phyloP scores from a whole-genome alignment of 75 land plant species.

The Pinus tabuliformis region DNA sequence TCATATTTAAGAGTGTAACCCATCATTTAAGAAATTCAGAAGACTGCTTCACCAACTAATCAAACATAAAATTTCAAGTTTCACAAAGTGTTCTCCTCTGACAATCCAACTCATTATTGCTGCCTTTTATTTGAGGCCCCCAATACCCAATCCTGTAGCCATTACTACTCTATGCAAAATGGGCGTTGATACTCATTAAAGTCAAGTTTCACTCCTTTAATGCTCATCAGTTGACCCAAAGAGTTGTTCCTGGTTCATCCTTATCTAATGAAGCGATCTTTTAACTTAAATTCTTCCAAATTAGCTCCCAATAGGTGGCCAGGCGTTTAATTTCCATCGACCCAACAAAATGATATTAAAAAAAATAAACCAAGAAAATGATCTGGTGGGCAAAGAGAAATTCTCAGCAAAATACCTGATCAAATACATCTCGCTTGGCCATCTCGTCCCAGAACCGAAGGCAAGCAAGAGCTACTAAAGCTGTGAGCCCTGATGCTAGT shows the following conservation, averaged over 20 bases:
- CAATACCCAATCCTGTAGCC: neutral
- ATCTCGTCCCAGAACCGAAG: slow-evolving; percentile 71
- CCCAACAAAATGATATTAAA: neutral
- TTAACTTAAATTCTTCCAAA: no score
- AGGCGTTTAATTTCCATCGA: neutral
- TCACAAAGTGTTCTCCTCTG: no score
- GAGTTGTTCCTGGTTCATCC: no score
- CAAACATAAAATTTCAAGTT: no score
- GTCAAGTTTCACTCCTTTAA: no score
- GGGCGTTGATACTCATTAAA: no score
- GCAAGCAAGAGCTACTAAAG: slow-evolving; percentile 44
- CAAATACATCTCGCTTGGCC: slow-evolving; percentile 61
- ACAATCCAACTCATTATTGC: neutral
- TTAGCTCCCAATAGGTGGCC: neutral
- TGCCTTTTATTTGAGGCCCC: neutral
- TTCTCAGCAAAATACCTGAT: slow-evolving; percentile 39
- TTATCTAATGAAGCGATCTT: no score
- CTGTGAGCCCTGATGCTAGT: slow-evolving; percentile 27
- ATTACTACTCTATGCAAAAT: no score
- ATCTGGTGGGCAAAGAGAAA: neutral
- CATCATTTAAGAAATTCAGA: no score
- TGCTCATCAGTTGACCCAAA: no score
- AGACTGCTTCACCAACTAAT: no score
- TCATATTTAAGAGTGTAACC: no score
- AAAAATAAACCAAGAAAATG: neutral